Percentiles rank a stretch among this genome's conserved stretches.
Conservation (phyloP, 1,284 basidiomycete species). For the Mycena citricolor region DNA sequence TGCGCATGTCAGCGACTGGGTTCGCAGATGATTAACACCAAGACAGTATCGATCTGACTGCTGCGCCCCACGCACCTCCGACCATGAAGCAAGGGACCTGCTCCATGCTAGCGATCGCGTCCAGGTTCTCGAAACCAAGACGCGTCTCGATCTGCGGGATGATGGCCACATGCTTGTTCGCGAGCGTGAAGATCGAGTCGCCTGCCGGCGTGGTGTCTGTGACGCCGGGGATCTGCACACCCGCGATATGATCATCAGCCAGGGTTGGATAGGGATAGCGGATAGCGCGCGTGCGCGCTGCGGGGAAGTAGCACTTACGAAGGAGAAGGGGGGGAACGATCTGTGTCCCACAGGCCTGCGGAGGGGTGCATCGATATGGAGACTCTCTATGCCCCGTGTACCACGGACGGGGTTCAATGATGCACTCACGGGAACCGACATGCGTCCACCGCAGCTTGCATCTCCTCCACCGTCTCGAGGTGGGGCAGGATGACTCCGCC, state of each 20-base stretch:
- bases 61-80: slow-evolving; percentile 2
- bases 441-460: slow-evolving; percentile 7
- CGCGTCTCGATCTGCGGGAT: slow-evolving; percentile 17
- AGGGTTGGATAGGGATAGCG: not conserved
- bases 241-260: too few species aligned
- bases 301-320: slow-evolving; percentile 1
- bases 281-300: not conserved
- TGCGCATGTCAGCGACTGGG: slow-evolving; percentile 8
- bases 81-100: slow-evolving; percentile 18
- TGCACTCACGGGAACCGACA: slow-evolving; percentile 16
- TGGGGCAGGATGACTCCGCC: slow-evolving; percentile 17
- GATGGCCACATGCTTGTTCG: slow-evolving; percentile 18
- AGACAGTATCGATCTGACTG: too few species aligned
- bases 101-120: slow-evolving; percentile 2
- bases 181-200: slow-evolving; percentile 11
- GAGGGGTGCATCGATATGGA: not conserved
- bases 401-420: too few species aligned
- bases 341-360: slow-evolving; percentile 14
- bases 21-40: not conserved
- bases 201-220: slow-evolving; percentile 6
- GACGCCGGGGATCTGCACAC: slow-evolving; percentile 11
- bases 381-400: too few species aligned
- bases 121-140: slow-evolving; percentile 15
- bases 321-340: slow-evolving; percentile 16
- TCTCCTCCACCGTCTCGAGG: slow-evolving; percentile 13